Percentiles rank a stretch among this genome's conserved stretches.
phyloP scores from a whole-genome alignment of 2,329 filamentous ascomycete genomes.

The Cryphonectria carpinicola region DNA sequence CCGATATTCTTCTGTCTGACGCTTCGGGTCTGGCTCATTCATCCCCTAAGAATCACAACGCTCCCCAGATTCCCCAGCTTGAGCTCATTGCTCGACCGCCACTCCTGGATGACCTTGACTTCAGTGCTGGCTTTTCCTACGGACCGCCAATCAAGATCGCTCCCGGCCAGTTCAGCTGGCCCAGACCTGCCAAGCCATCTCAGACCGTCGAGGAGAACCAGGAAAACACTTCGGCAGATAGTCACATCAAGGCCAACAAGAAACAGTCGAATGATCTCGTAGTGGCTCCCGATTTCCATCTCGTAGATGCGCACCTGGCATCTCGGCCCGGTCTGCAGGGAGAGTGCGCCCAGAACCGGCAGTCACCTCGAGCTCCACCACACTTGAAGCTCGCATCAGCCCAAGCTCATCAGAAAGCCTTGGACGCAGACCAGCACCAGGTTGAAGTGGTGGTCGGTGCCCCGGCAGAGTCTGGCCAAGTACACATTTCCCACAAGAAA shows the following conservation, averaged over 20 bases:
- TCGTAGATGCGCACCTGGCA: neutral
- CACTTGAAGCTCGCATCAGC: too few relatives aligned
- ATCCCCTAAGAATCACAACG: neutral
- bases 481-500: neutral
- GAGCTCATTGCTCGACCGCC: conserved; percentile 18
- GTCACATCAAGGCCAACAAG: neutral
- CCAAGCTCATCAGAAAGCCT: too few relatives aligned
- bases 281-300: neutral
- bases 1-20: conserved; percentile 5
- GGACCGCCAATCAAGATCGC: conserved; percentile 13
- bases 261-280: neutral
- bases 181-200: conserved; percentile 1
- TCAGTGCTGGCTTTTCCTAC: conserved; percentile 22
- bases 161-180: conserved; percentile 22
- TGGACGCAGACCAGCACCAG: neutral
- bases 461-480: neutral
- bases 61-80: neutral
- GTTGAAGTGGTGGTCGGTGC: neutral
- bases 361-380: neutral
- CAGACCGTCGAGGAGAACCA: neutral
- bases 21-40: neutral
- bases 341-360: neutral
- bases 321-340: neutral
- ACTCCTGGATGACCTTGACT: conserved; percentile 12
- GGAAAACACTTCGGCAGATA: neutral